Evolutionary conservation across 1,139 yeast species (phyloP), one percentile per base, ranked within the genome.

Genomic region (Nakaseomyces bracarensis): DNA sequence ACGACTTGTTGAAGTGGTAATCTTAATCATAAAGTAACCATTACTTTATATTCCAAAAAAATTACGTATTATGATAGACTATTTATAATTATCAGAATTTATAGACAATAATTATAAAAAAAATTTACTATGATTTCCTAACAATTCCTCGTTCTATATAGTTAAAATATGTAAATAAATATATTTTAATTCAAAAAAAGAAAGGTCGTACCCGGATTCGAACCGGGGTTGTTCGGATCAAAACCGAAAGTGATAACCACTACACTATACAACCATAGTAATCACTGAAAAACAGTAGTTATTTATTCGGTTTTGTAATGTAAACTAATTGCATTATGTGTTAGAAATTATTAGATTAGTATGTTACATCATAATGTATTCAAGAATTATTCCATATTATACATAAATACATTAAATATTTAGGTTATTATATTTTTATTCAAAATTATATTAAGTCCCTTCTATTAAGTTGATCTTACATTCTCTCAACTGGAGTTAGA

Each of bases 401-500:
- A n/a, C n/a, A n/a, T n/a, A n/a, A n/a, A n/a, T n/a, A n/a, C n/a
- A n/a, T n/a, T n/a, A n/a, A n/a, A n/a, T n/a, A n/a, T n/a, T n/a
- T n/a, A n/a, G n/a, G n/a, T n/a, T n/a, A n/a, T n/a, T n/a, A n/a
- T n/a, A n/a, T n/a, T n/a, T n/a, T n/a, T n/a, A n/a, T n/a, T n/a
- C n/a, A n/a, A n/a, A n/a, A n/a, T n/a, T n/a, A n/a, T n/a, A n/a
- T n/a, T n/a, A n/a, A n/a, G n/a, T n/a, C n/a, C n/a, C n/a, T n/a
- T n/a, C n/a, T n/a, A n/a, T n/a, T n/a, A n/a, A n/a, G n/a, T 3
- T 30, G 6, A 7, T 16, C 26, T 66, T 72, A 91, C 98, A 91
- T 91, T 77, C 99, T 82, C 60, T 91, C 96, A 51, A 93, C 98
- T 21, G 99, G 98, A 43, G 97, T 89, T 63, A 93, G 74, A 46